Percentiles rank a stretch among this genome's conserved stretches.
Evolutionary conservation across 2,329 filamentous ascomycete species (phyloP).

Genomic region (Bipolaris oryzae): DNA sequence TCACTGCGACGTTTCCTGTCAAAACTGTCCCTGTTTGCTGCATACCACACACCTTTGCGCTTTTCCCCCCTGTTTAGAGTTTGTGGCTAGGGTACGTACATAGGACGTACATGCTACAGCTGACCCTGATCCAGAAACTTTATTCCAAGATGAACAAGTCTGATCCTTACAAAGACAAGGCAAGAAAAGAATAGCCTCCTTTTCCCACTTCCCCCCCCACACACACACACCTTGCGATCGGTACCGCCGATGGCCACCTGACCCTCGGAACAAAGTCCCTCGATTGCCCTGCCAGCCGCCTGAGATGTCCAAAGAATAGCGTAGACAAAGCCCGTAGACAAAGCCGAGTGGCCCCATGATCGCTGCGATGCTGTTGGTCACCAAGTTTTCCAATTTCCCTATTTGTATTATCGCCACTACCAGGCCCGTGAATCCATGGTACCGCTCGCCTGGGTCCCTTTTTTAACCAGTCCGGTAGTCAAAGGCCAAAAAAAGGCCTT

Average conservation of each 20-base stretch:
- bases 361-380: neutral
- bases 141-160: neutral
- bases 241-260: neutral
- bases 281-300: neutral
- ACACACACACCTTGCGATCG: neutral
- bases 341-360: neutral
- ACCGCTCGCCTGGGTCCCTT: neutral
- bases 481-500: neutral
- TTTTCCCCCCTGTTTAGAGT: neutral
- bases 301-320: neutral
- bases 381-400: neutral
- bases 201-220: neutral
- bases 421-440: neutral
- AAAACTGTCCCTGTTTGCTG: neutral
- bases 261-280: neutral
- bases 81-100: neutral
- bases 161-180: neutral
- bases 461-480: neutral
- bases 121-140: slow-evolving; percentile 6
- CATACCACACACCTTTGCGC: neutral
- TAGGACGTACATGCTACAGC: neutral
- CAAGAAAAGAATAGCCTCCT: neutral
- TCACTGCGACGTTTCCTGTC: slow-evolving; percentile 5
- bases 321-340: neutral
- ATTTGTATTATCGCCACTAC: neutral